Percentiles rank a stretch among this genome's conserved stretches.
phyloP scores from a whole-genome alignment of 2,329 filamentous ascomycete species.

The Fusarium sp. region DNA sequence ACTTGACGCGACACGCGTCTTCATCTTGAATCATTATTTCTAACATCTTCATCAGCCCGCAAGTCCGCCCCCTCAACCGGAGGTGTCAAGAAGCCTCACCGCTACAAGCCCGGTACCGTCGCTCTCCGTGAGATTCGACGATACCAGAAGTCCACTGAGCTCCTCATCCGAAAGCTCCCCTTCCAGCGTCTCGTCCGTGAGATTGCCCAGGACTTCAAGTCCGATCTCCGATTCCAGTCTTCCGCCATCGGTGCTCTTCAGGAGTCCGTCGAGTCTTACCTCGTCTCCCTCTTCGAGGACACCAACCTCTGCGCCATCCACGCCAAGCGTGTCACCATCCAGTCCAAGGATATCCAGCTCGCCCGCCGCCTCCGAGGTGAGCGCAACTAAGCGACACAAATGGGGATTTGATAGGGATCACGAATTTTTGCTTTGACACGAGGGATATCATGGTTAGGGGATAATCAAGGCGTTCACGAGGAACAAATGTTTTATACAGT shows the following conservation, averaged over 20 bases:
- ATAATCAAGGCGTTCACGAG: conserved; percentile 61
- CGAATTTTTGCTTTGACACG: conserved; percentile 56
- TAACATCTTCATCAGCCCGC: conserved; percentile 65
- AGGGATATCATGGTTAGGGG: conserved; percentile 55
- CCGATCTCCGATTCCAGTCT: conserved; percentile 96
- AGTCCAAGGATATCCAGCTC: conserved; percentile 96
- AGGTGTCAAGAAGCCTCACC: conserved; percentile 95
- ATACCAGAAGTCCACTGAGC: conserved; percentile 97
- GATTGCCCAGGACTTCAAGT: conserved; percentile 96
- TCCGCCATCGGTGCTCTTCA: conserved; percentile 97
- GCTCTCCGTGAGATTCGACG: conserved; percentile 98
- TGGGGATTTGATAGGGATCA: conserved; percentile 53
- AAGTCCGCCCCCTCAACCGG: conserved; percentile 98
- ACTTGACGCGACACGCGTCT: conserved; percentile 34
- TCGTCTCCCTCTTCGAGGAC: conserved; percentile 98
- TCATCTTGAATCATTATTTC: conserved; percentile 2
- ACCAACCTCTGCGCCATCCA: conserved; percentile 99
- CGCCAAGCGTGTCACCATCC: conserved; percentile 99
- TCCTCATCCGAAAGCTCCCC: conserved; percentile 95
- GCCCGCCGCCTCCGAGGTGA: conserved; percentile 95
- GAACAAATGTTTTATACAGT: conserved; percentile 56
- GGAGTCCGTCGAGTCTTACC: conserved; percentile 98
- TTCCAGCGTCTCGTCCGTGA: conserved; percentile 98
- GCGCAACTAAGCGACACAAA: conserved; percentile 74
- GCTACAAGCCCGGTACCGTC: conserved; percentile 92